phyloP scores from a whole-genome alignment of 495 filamentous ascomycete species.

The Trichoderma gamsii region DNA sequence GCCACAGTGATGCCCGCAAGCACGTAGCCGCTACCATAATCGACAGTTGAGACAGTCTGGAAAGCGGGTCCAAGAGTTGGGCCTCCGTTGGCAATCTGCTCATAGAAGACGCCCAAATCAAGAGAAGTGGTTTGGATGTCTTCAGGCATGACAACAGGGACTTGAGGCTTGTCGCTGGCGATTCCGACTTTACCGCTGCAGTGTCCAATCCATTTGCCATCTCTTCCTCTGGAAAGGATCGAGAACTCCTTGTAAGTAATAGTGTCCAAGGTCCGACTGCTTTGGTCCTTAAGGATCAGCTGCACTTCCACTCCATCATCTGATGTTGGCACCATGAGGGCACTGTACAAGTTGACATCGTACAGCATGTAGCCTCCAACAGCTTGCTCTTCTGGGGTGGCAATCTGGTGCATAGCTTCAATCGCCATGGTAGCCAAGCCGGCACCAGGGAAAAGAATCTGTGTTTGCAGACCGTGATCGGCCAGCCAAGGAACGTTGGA shows the following conservation, averaged over 20 bases:
- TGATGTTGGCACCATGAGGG: conserved; percentile 12
- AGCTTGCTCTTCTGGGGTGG: conserved; percentile 32
- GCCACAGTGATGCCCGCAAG: no score
- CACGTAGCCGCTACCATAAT: no score
- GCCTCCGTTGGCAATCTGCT: no score
- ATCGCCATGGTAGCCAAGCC: conserved; percentile 46
- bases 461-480: conserved; percentile 36
- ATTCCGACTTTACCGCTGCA: not conserved
- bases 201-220: not conserved
- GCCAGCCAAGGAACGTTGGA: conserved; percentile 42
- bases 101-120: no score
- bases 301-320: conserved; percentile 16
- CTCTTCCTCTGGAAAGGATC: not conserved
- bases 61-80: no score
- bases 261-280: not conserved
- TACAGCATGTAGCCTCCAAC: conserved; percentile 23
- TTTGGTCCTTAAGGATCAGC: not conserved
- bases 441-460: conserved; percentile 49
- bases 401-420: conserved; percentile 32
- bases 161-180: no score
- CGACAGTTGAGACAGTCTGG: no score
- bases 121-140: no score
- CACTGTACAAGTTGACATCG: conserved; percentile 27
- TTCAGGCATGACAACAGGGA: no score
- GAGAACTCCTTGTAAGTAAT: not conserved